These are phyloP conservation scores for Trichoderma polysporum DNA, from an alignment of 2,329 filamentous ascomycete genomes.

Conservation along the genomic window DNA sequence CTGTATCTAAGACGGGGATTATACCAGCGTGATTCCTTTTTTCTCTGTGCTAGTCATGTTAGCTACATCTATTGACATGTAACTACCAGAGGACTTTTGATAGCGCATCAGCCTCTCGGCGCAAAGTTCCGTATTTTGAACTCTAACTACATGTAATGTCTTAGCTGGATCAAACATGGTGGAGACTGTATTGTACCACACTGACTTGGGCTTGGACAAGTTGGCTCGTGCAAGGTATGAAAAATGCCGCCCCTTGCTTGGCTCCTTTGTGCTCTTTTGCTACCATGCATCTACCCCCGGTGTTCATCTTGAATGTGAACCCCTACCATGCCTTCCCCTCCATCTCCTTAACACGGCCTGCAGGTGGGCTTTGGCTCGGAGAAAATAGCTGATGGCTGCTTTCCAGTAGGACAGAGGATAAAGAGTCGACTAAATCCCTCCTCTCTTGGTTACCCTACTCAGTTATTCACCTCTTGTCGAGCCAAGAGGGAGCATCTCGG, in stretches of 20 bases:
- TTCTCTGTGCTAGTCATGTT: too few species aligned
- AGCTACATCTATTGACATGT: background rate
- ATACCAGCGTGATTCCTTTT: background rate
- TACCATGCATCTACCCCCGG: background rate
- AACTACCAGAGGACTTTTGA: background rate
- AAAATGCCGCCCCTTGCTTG: background rate
- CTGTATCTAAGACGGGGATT: background rate
- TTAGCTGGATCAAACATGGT: background rate
- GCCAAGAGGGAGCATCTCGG: background rate
- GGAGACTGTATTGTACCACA: background rate
- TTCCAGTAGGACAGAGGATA: background rate
- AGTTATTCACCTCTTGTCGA: background rate
- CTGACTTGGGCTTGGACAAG: background rate
- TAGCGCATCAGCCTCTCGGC: background rate
- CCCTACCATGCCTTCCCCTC: background rate
- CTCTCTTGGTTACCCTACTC: background rate
- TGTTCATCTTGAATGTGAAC: background rate
- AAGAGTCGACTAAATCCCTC: background rate
- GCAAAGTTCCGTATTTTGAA: background rate
- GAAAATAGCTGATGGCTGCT: background rate
- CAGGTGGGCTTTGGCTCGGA: background rate
- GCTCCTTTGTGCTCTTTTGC: background rate
- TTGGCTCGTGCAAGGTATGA: background rate
- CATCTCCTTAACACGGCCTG: background rate
- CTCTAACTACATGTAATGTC: slow-evolving; percentile 5